A percentile compares a stretch with the other conserved stretches of the same genome.
These are phyloP conservation scores for Cryptococcus sp. DNA, from an alignment of 1,284 basidiomycete species.

Conservation along the genomic window DNA sequence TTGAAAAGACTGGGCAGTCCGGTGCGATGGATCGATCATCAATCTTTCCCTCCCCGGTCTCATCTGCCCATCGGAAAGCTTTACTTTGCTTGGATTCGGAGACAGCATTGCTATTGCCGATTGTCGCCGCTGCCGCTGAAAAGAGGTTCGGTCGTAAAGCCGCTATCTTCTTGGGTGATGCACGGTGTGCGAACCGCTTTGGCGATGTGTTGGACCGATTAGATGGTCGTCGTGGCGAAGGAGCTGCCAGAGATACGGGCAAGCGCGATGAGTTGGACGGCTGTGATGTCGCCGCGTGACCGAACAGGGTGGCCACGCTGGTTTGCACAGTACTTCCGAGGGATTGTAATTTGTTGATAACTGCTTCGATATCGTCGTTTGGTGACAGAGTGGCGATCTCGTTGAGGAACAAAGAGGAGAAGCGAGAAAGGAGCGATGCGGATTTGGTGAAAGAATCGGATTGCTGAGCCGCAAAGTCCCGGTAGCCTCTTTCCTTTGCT, in stretches of 20 bases:
- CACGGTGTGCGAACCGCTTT: conserved; percentile 6
- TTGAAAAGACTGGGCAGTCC: conserved; percentile 21
- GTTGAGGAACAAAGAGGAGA: conserved; percentile 8
- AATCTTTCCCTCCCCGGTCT: conserved; percentile 22
- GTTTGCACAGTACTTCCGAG: conserved; percentile 15
- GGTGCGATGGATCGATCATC: conserved; percentile 22
- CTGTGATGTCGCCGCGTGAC: conserved; percentile 5
- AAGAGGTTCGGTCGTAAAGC: conserved; percentile 14
- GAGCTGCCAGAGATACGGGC: conserved; percentile 17
- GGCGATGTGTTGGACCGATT: conserved; percentile 4
- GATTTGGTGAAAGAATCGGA: conserved; percentile 64
- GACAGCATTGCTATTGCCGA: background rate
- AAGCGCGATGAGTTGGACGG: conserved; percentile 8
- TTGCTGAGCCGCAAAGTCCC: conserved; percentile 66
- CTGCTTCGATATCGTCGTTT: conserved; percentile 2
- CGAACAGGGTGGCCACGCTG: conserved; percentile 17
- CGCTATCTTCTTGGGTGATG: conserved; percentile 14
- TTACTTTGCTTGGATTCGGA: background rate
- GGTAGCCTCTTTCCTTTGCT: conserved; percentile 68
- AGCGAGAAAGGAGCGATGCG: conserved; percentile 17
- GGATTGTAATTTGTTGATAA: conserved; percentile 16
- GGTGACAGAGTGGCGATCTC: conserved; percentile 9
- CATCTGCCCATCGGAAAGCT: conserved; percentile 18
- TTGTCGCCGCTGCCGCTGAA: background rate
- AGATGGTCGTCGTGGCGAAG: conserved; percentile 18